Evolutionary conservation across 2,329 filamentous ascomycete species (phyloP).

Genomic region (Reticulascus tulasneorum): DNA sequence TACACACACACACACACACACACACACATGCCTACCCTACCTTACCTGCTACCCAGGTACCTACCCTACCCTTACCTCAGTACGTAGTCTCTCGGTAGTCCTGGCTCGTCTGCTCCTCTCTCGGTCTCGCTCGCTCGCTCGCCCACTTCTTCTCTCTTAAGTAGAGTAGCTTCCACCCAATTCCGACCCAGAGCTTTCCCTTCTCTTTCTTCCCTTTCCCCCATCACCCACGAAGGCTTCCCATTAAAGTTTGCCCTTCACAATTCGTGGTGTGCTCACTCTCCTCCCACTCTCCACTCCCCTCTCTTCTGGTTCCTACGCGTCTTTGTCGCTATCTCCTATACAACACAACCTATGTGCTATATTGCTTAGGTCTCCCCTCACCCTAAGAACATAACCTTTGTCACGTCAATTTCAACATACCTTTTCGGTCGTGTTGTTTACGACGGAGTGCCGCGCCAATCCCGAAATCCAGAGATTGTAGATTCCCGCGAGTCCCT

Average conservation of each 20-base stretch:
- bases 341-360: too few species aligned
- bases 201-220: slow-evolving; percentile 16
- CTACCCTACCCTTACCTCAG: slow-evolving; percentile 1
- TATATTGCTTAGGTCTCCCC: too few species aligned
- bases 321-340: slow-evolving; percentile 6
- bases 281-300: slow-evolving; percentile 10
- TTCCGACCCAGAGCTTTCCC: slow-evolving; percentile 4
- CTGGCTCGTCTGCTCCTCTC: slow-evolving; percentile 6
- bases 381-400: too few species aligned
- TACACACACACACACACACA: slow-evolving; percentile 1
- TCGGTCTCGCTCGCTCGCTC: slow-evolving; percentile 3
- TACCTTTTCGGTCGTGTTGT: too few species aligned
- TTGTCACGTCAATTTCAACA: too few species aligned
- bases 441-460: too few species aligned
- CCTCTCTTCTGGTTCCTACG: slow-evolving; percentile 13
- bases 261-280: slow-evolving; percentile 17
- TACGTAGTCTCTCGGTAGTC: slow-evolving; percentile 1
- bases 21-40: slow-evolving; percentile 4
- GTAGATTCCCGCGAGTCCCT: too few species aligned
- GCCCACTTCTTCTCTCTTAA: slow-evolving; percentile 13
- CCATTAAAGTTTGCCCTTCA: slow-evolving; percentile 14
- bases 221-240: slow-evolving; percentile 19
- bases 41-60: slow-evolving; percentile 4
- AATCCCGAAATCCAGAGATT: too few species aligned
- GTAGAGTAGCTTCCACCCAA: slow-evolving; percentile 14